These are phyloP conservation scores for Pichia gijzeniarum DNA, from an alignment of 805 yeast genomes.

Conservation along the genomic window DNA sequence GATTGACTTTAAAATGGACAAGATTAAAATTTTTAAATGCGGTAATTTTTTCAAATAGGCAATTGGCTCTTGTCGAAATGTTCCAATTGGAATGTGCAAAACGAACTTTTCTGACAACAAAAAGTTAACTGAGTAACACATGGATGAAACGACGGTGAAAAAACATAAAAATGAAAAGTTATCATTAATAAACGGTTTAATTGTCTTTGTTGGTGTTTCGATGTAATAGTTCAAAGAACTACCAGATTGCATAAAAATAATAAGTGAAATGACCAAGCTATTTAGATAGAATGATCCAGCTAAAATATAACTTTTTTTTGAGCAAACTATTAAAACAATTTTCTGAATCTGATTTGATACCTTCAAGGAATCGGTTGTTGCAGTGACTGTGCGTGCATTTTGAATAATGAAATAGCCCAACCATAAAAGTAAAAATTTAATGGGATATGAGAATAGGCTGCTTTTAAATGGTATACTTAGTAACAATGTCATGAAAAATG, in stretches of 20 bases:
- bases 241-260: slow-evolving; percentile 20
- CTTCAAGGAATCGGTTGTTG: slow-evolving; percentile 21
- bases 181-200: slow-evolving; percentile 38
- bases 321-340: slow-evolving; percentile 20
- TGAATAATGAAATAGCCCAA: slow-evolving; percentile 24
- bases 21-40: slow-evolving; percentile 18
- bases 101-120: slow-evolving; percentile 49
- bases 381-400: slow-evolving; percentile 25
- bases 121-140: slow-evolving; percentile 45
- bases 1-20: slow-evolving; percentile 33
- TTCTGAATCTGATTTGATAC: slow-evolving; percentile 24
- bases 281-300: slow-evolving; percentile 19
- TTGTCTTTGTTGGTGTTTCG: slow-evolving; percentile 33
- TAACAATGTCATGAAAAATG: slow-evolving; percentile 17
- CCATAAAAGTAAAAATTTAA: slow-evolving; percentile 25
- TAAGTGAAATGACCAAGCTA: slow-evolving; percentile 15
- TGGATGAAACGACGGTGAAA: slow-evolving; percentile 35
- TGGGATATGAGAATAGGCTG: slow-evolving; percentile 19
- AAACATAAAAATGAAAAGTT: slow-evolving; percentile 45
- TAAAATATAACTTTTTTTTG: slow-evolving; percentile 20
- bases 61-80: slow-evolving; percentile 36
- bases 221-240: slow-evolving; percentile 22
- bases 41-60: slow-evolving; percentile 16
- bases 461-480: slow-evolving; percentile 21
- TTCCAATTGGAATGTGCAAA: slow-evolving; percentile 40